Base-by-base conservation (phyloP, 2,329 filamentous ascomycete species). In the Hyphodiscus sp. region DNA sequence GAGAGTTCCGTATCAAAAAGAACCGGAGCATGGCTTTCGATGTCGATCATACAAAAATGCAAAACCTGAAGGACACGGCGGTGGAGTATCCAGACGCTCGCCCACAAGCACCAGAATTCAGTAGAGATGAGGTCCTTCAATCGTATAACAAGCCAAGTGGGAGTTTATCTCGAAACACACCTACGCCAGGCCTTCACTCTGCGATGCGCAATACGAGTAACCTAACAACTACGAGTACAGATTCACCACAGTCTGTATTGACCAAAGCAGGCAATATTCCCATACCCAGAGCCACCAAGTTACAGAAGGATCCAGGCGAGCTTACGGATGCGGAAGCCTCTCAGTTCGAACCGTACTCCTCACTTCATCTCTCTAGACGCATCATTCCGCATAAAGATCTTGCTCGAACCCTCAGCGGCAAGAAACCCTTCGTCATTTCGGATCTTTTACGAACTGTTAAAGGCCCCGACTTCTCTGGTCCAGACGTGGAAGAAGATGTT, bases 291-390 rank as follows among this genome's bases (percentile, higher is more conserved):
- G 18, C 20, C n/a, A 13, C 18, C 19, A 46, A 29, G 20, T 38
- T 38, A 38, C 20, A 46, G 20, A 50, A 57, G 15, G 52, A 61
- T 30, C 63, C 73, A 45, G 66, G 66, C 42, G 69, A 73, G 29
- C 67, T 70, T 4, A 63, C 70, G 3, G 69, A 74, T 29, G 71
- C 75, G 1, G 80, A 83, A 55, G 69, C 78, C 1, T 79, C 85
- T 1, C 80, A 81, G 45, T 95, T 94, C 63, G 94, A 99, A 63
- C 81, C 89, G 2, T 96, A 91, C 68, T 96, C 94, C 6, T 82
- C 84, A 29, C 76, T 91, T 41, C 91, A 96, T 67, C 78, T 99
- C 15, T 88, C 87, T 4, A 90, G 85, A 58, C 83, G 94, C 30
- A 85, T 90, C 41, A 79, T 97, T 45, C 87, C 91, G 1, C 91